Evolutionary conservation across 208 protist species (phyloP).

Genomic region (Vickermania spadyakhi): DNA sequence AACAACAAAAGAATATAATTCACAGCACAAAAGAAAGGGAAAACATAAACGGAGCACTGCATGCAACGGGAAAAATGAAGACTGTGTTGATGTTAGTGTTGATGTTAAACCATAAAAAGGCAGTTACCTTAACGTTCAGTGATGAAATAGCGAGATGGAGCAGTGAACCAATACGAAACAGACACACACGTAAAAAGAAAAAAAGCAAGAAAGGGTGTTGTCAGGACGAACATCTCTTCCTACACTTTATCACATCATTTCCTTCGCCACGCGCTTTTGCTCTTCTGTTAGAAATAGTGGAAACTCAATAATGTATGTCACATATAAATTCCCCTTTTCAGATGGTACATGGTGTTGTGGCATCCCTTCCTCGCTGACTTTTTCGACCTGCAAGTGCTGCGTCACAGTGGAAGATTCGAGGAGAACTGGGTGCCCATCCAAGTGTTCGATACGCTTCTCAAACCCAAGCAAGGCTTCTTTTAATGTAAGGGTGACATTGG

Average conservation of each 20-base stretch:
- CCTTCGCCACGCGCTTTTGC: constrained; percentile 16
- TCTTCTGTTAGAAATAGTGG: constrained; percentile 20
- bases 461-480: constrained; percentile 77
- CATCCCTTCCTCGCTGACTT: constrained; percentile 68
- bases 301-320: constrained; percentile 52
- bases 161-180: background rate
- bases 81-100: no score
- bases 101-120: no score
- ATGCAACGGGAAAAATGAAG: no score
- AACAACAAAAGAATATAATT: no score
- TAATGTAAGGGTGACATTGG: constrained; percentile 48
- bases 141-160: no score
- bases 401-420: constrained; percentile 23
- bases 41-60: no score
- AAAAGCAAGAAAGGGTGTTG: background rate
- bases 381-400: constrained; percentile 25
- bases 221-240: background rate
- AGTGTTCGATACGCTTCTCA: constrained; percentile 44
- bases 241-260: constrained; percentile 6
- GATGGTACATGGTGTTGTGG: constrained; percentile 59
- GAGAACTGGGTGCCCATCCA: constrained; percentile 57
- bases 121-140: no score
- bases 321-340: constrained; percentile 51
- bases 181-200: background rate
- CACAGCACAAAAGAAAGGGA: no score